These are phyloP conservation scores for Mycothermus thermophilus DNA, from an alignment of 495 filamentous ascomycete species.

Conservation along the genomic window DNA sequence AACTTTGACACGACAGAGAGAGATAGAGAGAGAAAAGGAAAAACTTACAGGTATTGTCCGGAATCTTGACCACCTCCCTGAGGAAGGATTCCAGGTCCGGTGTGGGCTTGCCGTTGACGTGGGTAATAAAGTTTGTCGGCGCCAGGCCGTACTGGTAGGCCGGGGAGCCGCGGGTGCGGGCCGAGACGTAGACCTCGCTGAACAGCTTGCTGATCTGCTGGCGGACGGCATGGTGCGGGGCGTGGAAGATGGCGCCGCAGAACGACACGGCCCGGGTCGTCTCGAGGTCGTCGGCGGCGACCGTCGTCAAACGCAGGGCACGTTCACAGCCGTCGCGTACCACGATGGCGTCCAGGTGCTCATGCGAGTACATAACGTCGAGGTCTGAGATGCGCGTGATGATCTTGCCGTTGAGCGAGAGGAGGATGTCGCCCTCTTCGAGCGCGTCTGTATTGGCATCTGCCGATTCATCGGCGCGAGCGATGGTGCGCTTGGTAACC, in stretches of 20 bases:
- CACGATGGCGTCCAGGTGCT: conserved; percentile 68
- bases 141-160: conserved; percentile 86
- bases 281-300: conserved; percentile 79
- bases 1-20: neutral
- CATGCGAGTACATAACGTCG: conserved; percentile 90
- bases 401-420: conserved; percentile 79
- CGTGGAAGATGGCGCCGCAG: conserved; percentile 86
- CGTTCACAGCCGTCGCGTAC: conserved; percentile 78
- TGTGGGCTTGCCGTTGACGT: conserved; percentile 79
- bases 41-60: conserved; percentile 72
- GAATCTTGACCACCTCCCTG: conserved; percentile 65
- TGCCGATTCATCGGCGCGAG: conserved; percentile 30
- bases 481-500: conserved; percentile 69
- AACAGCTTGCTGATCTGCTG: conserved; percentile 97
- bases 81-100: conserved; percentile 70
- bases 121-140: conserved; percentile 93
- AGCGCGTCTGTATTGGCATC: too few species aligned
- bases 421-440: conserved; percentile 82
- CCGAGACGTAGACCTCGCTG: conserved; percentile 91
- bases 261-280: conserved; percentile 85
- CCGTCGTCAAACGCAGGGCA: conserved; percentile 65
- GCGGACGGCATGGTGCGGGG: conserved; percentile 87
- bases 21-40: neutral
- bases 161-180: conserved; percentile 68
- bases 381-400: conserved; percentile 88